These are phyloP conservation scores for Hygrophorus russula DNA, from an alignment of 768 basidiomycete genomes.

Conservation along the genomic window DNA sequence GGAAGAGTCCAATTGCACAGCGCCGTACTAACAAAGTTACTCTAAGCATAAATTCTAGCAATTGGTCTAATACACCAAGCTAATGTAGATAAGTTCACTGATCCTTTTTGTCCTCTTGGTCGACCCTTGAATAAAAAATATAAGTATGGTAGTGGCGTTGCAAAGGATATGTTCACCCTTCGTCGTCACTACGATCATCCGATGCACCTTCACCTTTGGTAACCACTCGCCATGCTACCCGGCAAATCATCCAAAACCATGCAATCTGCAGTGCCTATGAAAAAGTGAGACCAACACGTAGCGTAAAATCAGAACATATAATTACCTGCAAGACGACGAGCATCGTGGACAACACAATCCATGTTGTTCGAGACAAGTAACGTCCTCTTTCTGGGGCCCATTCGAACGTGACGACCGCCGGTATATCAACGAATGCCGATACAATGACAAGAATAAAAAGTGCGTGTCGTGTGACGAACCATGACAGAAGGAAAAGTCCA, in stretches of 20 bases:
- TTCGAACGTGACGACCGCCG: conserved; percentile 33
- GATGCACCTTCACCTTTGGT: conserved; percentile 57
- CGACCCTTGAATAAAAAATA: conserved; percentile 13
- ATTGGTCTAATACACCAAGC: too few relatives aligned
- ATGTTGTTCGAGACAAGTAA: conserved; percentile 38
- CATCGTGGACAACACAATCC: conserved; percentile 38
- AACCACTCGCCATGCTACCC: conserved; percentile 74
- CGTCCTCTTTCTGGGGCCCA: conserved; percentile 52
- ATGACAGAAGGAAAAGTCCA: conserved; percentile 73
- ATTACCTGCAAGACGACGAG: conserved; percentile 55
- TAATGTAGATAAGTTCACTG: too few relatives aligned
- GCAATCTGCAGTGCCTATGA: conserved; percentile 57
- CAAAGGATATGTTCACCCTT: conserved; percentile 29
- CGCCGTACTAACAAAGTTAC: too few relatives aligned
- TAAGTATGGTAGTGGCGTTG: conserved; percentile 2
- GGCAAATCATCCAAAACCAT: conserved; percentile 84
- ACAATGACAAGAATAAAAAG: conserved; percentile 66
- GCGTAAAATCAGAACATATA: conserved; percentile 1
- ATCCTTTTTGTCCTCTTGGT: conserved; percentile 22
- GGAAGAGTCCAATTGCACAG: conserved; percentile 15
- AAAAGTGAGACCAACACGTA: conserved; percentile 8
- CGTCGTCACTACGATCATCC: conserved; percentile 81
- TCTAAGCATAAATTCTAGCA: too few relatives aligned
- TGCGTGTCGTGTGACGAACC: conserved; percentile 84
- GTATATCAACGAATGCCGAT: conserved; percentile 43